Base-by-base conservation (phyloP, 139 green algal genomes). In the Edaphochlamys debaryana region DNA sequence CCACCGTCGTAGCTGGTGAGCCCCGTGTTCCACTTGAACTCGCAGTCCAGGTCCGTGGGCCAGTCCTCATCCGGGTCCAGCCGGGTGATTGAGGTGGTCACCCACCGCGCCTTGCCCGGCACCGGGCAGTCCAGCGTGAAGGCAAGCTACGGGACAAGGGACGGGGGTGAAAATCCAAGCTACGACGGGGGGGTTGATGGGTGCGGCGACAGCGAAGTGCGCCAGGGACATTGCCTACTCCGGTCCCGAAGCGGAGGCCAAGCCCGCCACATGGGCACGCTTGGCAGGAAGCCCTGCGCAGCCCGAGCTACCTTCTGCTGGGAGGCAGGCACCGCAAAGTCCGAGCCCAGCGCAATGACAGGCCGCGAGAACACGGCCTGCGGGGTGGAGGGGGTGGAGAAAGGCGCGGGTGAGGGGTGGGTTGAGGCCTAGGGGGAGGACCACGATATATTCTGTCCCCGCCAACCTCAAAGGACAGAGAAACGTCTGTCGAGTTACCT, bases 11-110 rank as follows among this genome's bases (percentile, higher is more conserved):
- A 92, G 9, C 67, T 82, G 11, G 75, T 89, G 1, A 93, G 82
- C 27, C 67, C 69, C 2, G 67, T 45, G 73, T 87, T 92, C 84
- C 87, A 91, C 0, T n/a, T 6, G 0, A 94, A 85, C 5, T 41
- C 56, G 80, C 90, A 92, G 34, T 82, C 62, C 48, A 94, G 79
- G 78, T 94, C 91, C 0, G 80, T 83, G 36, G 91, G 91, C 91
- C 91, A 94, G 38, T 86, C 80, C 0, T 80, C 71, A 4, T 72
- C 37, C 0, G 89, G 86, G 70, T 94, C 91, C 37, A 87, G 93
- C 34, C 91, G 79, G 32, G 88, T 86, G 62, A 94, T 92, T 75
- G 83, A 90, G 63, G 89, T 94, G 58, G 91, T 93, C 0, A 92
- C 91, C 91, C 91, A 94, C 22, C 91, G n/a, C n/a, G n/a, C n/a